Percentiles rank a stretch among this genome's conserved stretches.
Conservation (phyloP, 2,329 filamentous ascomycete species). For the Stagonosporopsis rhizophila region DNA sequence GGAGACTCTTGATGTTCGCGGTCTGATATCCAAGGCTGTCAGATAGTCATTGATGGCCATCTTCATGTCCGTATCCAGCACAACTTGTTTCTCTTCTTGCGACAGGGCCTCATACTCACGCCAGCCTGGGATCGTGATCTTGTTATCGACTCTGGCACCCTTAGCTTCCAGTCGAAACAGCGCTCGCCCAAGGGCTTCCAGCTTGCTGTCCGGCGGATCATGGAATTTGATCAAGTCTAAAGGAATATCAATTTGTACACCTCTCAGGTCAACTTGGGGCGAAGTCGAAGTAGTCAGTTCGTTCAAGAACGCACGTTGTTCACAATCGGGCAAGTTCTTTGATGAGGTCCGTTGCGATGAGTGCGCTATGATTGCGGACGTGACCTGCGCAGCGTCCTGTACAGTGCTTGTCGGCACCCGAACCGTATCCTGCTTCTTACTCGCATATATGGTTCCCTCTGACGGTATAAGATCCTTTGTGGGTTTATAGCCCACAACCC, state of each 20-base stretch:
- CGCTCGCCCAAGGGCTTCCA: conserved; percentile 5
- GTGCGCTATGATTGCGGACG: conserved; percentile 48
- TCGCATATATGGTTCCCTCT: conserved; percentile 67
- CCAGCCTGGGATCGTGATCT: conserved; percentile 49
- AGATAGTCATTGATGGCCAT: conserved; percentile 63
- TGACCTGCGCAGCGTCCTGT: conserved; percentile 56
- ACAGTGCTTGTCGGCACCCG: conserved; percentile 61
- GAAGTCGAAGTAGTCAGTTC: background rate
- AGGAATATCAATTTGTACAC: conserved; percentile 20
- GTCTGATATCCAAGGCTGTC: conserved; percentile 60
- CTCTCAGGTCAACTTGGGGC: background rate
- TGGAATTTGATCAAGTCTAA: background rate
- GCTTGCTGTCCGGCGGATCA: background rate
- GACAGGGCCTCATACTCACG: conserved; percentile 51
- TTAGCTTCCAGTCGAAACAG: conserved; percentile 10
- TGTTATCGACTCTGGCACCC: conserved; percentile 23
- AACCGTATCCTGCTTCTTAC: conserved; percentile 59
- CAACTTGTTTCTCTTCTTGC: conserved; percentile 31
- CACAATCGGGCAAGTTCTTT: background rate
- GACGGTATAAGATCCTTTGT: conserved; percentile 61
- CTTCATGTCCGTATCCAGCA: conserved; percentile 65
- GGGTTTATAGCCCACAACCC: conserved; percentile 30
- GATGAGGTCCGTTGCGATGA: background rate
- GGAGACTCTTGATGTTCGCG: conserved; percentile 58
- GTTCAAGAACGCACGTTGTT: background rate